These are phyloP conservation scores for Bipolaris bicolor DNA, from an alignment of 2,329 filamentous ascomycete genomes.

Conservation along the genomic window DNA sequence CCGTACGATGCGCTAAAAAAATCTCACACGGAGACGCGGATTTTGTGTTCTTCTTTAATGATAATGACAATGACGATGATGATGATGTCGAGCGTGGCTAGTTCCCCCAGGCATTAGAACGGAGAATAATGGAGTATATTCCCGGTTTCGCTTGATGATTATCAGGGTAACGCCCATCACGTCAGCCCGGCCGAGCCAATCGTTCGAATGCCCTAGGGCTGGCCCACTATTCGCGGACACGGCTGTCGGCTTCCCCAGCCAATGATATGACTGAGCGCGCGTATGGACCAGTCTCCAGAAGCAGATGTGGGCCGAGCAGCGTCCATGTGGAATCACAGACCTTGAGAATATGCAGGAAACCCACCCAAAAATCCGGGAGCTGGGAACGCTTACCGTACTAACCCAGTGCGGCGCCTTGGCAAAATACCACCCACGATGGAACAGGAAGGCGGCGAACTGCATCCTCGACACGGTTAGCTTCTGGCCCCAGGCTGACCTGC, in stretches of 20 bases:
- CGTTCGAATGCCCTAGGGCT: neutral
- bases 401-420: conserved; percentile 6
- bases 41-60: too few relatives aligned
- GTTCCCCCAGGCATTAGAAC: neutral
- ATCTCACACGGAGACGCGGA: neutral
- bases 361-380: conserved; percentile 10
- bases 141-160: conserved; percentile 4
- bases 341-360: conserved; percentile 8
- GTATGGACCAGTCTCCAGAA: conserved; percentile 3
- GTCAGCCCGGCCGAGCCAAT: neutral
- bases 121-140: conserved; percentile 10
- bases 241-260: conserved; percentile 11
- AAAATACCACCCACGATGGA: conserved; percentile 6
- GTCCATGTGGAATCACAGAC: conserved; percentile 3
- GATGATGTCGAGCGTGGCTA: neutral
- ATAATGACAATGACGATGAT: too few relatives aligned
- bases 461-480: conserved; percentile 2
- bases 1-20: neutral
- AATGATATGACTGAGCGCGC: conserved; percentile 6
- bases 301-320: neutral
- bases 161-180: conserved; percentile 3
- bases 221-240: conserved; percentile 4
- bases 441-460: conserved; percentile 12
- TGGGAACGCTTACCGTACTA: conserved; percentile 13
- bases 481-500: neutral